These are phyloP conservation scores for Lactuca sativa DNA, from an alignment of 129 eudicot species.

Conservation along the genomic window DNA sequence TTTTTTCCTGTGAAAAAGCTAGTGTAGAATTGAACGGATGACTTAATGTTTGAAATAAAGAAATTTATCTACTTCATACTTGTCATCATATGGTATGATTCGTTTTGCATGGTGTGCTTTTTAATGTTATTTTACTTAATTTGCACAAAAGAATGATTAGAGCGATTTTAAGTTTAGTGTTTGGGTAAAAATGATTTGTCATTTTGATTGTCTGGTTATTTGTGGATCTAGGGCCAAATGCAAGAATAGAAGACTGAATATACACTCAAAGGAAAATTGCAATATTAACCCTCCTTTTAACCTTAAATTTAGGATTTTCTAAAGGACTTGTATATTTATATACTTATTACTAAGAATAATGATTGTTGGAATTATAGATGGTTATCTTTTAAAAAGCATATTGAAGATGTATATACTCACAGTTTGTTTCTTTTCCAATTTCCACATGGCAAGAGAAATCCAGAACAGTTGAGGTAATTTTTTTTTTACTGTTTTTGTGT, in stretches of 20 bases:
- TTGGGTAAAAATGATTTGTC: neutral
- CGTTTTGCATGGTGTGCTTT: slow-evolving; percentile 24
- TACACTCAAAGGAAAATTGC: neutral
- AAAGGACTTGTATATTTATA: no score
- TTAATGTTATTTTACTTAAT: no score
- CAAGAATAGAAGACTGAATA: neutral
- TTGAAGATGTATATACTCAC: slow-evolving; percentile 77
- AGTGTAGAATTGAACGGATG: slow-evolving; percentile 22
- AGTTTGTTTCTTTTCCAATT: slow-evolving; percentile 92
- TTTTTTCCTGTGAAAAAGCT: slow-evolving; percentile 8
- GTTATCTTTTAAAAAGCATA: neutral
- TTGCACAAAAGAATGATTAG: neutral
- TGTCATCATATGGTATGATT: slow-evolving; percentile 11
- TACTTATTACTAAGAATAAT: no score
- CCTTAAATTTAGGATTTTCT: neutral
- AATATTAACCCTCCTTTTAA: neutral
- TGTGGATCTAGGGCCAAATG: neutral
- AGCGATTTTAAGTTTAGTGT: no score
- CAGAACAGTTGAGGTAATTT: slow-evolving; percentile 77
- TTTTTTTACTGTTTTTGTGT: neutral
- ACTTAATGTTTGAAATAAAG: slow-evolving; percentile 28
- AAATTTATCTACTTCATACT: slow-evolving; percentile 4
- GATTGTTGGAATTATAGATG: neutral
- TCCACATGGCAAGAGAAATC: slow-evolving; percentile 99
- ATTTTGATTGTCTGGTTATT: no score